phyloP scores from a whole-genome alignment of 2,329 filamentous ascomycete genomes.

The Leptographium lundbergii region DNA sequence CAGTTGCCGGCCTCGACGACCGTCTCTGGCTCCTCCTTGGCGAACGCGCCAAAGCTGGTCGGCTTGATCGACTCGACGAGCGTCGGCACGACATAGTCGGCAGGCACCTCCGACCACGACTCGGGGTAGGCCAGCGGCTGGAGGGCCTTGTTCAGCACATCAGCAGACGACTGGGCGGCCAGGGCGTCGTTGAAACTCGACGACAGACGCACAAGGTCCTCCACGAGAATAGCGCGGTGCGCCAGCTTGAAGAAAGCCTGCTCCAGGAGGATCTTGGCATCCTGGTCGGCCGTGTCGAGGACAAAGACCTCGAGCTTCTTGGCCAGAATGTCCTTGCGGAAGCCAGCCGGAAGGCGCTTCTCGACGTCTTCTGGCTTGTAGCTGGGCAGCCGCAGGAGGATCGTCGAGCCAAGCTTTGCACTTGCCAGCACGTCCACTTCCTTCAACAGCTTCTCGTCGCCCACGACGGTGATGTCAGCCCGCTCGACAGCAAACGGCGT shows the following conservation, averaged over 20 bases:
- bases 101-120: constrained; percentile 62
- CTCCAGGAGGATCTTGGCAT: constrained; percentile 56
- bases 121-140: constrained; percentile 32
- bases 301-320: constrained; percentile 62
- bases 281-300: constrained; percentile 56
- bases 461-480: constrained; percentile 69
- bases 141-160: constrained; percentile 57
- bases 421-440: constrained; percentile 62
- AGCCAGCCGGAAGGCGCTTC: constrained; percentile 61
- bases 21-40: constrained; percentile 62
- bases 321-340: constrained; percentile 59
- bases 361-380: constrained; percentile 83
- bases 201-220: constrained; percentile 54
- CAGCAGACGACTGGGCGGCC: constrained; percentile 42
- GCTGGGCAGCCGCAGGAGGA: constrained; percentile 64
- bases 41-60: constrained; percentile 73
- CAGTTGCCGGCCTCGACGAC: constrained; percentile 57
- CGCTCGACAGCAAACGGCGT: constrained; percentile 69
- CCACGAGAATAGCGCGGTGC: constrained; percentile 49
- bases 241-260: constrained; percentile 73
- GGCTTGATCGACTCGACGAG: constrained; percentile 54
- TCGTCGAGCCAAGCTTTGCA: constrained; percentile 55
- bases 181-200: constrained; percentile 36
- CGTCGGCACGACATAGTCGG: constrained; percentile 36
- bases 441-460: constrained; percentile 66